Conservation (phyloP, 345 rosid species). For the Orychophragmus violaceus region DNA sequence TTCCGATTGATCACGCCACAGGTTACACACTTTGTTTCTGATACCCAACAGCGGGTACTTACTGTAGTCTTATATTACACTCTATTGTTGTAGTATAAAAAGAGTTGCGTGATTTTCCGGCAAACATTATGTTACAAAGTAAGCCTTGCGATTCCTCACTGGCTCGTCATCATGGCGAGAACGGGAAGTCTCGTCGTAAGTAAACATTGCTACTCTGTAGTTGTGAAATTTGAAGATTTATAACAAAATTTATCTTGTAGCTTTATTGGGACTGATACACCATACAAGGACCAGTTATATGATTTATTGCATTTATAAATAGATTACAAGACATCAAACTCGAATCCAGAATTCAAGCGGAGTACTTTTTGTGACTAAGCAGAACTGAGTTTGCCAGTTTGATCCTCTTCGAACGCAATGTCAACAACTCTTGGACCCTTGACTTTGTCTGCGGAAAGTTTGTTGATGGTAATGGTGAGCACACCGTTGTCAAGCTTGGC, state of each 20-base stretch:
- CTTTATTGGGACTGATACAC: neutral
- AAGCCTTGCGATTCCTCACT: neutral
- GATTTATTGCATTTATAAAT: neutral
- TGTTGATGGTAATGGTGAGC: constrained; percentile 47
- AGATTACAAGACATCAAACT: neutral
- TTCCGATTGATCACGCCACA: neutral
- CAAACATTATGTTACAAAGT: neutral
- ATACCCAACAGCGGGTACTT: neutral
- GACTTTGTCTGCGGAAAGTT: constrained; percentile 55
- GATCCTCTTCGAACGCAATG: constrained; percentile 41
- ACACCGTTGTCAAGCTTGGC: constrained; percentile 77
- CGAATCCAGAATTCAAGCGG: neutral
- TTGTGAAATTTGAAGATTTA: neutral
- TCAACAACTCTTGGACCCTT: constrained; percentile 53
- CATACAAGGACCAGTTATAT: neutral
- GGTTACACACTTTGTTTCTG: neutral
- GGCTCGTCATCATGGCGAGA: neutral
- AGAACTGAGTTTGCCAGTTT: constrained; percentile 31
- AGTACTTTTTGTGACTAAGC: constrained; percentile 42
- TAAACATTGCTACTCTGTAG: neutral
- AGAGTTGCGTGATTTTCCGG: neutral
- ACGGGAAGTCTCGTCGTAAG: neutral
- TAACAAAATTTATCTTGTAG: neutral
- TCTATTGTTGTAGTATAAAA: neutral
- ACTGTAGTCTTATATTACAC: neutral